Conservation (phyloP, 371 early-diverging fungal species). For the Zancudomyces culisetae region DNA sequence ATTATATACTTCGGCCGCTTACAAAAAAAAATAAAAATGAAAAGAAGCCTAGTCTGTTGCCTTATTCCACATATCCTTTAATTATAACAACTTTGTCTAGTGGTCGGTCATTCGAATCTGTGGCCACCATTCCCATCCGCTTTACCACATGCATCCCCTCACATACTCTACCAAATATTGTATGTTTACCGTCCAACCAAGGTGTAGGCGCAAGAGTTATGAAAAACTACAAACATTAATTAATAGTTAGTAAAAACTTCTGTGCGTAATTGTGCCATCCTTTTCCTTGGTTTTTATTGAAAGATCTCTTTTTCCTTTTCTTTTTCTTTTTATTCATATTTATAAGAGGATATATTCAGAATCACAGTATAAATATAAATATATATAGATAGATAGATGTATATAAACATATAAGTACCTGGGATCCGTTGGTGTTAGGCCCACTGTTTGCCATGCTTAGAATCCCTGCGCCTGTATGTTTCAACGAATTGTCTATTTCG, state of each 20-base stretch:
- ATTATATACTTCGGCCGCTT: too few species aligned
- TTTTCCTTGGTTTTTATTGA: too few species aligned
- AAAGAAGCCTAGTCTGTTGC: background rate
- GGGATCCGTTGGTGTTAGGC: conserved; percentile 57
- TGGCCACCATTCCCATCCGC: conserved; percentile 37
- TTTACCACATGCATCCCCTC: conserved; percentile 66
- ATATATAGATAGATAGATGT: background rate
- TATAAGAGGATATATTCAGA: too few species aligned
- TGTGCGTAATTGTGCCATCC: too few species aligned
- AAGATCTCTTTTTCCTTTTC: too few species aligned
- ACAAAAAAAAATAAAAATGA: too few species aligned
- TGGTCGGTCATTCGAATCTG: conserved; percentile 7
- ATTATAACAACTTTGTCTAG: background rate
- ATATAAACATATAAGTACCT: conserved; percentile 23
- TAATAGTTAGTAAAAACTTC: too few species aligned
- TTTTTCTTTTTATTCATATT: too few species aligned
- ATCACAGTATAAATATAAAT: too few species aligned
- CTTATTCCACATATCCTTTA: background rate
- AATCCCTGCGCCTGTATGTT: conserved; percentile 73
- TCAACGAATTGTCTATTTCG: conserved; percentile 82
- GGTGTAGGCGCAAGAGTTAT: conserved; percentile 32
- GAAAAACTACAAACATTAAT: conserved; percentile 33
- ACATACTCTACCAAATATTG: conserved; percentile 89
- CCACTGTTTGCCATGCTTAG: conserved; percentile 85
- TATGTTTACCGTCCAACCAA: conserved; percentile 98